Base-by-base conservation (phyloP, 2,329 filamentous ascomycete species). In the Ambrosiella cleistominuta region DNA sequence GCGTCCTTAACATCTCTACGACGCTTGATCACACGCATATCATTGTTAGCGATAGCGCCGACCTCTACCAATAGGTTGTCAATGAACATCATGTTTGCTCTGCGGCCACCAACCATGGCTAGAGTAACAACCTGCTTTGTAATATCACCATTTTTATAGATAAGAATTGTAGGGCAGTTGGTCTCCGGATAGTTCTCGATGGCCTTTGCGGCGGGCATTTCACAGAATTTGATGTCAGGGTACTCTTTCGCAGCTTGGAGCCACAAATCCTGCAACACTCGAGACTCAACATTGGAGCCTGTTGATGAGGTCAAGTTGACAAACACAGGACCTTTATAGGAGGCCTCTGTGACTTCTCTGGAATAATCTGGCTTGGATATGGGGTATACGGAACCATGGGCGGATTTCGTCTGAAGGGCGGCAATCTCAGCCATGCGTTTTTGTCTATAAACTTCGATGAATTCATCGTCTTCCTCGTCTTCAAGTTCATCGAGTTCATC, bases 171-270 rank as follows among this genome's bases (percentile, higher is more conserved):
- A 1, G 93, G 93, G 60, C 89, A 95, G 69, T 98, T 98, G 59
- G 80, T 79, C 66, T 97, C 93, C 1, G 93, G 93, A 69, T 98
- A 98, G 45, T 88, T 88, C 69, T 97, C 93, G 64, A 98, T 96
- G 60, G 93, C 95, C 72, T 96, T 81, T 66, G 88, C 83, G 6
- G 84, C 93, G 64, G 84, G 80, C 64, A 98, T 97, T 72, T 97
- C 88, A 69, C 91, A 97, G 71, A 98, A 98, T 72, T 98, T 98
- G 69, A 98, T 75, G 63, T 98, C 91, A 17, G 89, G 88, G 66
- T 89, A 98, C 66, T 91, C 88, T 61, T 71, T 72, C 0, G 93
- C 91, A 45, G 93, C 78, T 66, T 89, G 82, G 40, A 84, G 77
- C 90, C 91, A 98, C 17, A 96, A 75, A 66, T 95, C 86, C 0